Evolutionary conservation across 2,329 filamentous ascomycete genomes (phyloP).

Genomic region (Colletotrichum tropicale): DNA sequence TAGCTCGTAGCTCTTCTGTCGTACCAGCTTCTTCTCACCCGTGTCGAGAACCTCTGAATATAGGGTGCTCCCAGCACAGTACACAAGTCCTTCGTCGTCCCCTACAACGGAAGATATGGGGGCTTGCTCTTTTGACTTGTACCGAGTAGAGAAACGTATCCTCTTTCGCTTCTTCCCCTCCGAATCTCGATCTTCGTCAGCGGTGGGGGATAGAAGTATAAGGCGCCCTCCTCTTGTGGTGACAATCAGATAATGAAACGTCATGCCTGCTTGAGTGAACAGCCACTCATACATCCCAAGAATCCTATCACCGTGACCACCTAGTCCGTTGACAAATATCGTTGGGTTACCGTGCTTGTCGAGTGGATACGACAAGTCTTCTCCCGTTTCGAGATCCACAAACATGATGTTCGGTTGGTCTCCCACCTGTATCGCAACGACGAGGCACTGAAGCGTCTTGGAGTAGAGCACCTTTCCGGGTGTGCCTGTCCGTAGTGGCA

Average conservation of each 20-base stretch:
- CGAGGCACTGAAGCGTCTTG: slow-evolving; percentile 52
- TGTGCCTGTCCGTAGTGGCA: slow-evolving; percentile 48
- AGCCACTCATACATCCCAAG: slow-evolving; percentile 69
- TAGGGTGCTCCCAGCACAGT: slow-evolving; percentile 57
- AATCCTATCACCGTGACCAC: slow-evolving; percentile 61
- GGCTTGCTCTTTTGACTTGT: slow-evolving; percentile 24
- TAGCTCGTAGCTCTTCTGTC: slow-evolving; percentile 50
- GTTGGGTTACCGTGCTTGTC: slow-evolving; percentile 45
- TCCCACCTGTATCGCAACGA: slow-evolving; percentile 54
- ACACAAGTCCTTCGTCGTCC: slow-evolving; percentile 60
- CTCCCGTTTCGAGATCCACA: slow-evolving; percentile 59
- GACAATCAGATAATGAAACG: slow-evolving; percentile 68
- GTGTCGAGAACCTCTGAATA: slow-evolving; percentile 61
- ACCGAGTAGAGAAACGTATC: slow-evolving; percentile 12
- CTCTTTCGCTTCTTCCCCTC: slow-evolving; percentile 22
- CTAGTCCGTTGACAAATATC: slow-evolving; percentile 60
- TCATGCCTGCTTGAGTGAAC: slow-evolving; percentile 59
- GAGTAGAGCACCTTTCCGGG: slow-evolving; percentile 62
- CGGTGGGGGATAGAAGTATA: slow-evolving; percentile 48
- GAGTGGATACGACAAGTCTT: slow-evolving; percentile 51
- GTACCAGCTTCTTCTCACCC: slow-evolving; percentile 54
- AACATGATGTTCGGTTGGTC: slow-evolving; percentile 57
- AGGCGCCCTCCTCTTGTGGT: slow-evolving; percentile 59
- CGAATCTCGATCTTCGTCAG: slow-evolving; percentile 12
- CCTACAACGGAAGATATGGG: slow-evolving; percentile 63